Base-by-base conservation (phyloP, 106 monocot genomes). In the Xerophyta viscosa region DNA sequence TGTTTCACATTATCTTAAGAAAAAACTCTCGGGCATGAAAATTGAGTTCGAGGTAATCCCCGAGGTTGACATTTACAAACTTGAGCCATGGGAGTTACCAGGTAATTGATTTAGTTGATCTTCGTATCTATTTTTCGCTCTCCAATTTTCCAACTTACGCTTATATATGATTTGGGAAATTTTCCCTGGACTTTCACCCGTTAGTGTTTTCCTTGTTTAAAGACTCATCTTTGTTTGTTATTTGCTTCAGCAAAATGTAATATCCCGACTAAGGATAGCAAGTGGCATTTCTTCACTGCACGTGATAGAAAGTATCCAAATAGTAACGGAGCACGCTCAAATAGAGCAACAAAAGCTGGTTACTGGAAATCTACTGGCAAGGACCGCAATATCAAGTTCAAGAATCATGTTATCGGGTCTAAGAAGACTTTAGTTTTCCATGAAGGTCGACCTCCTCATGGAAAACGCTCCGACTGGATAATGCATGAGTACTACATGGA, bases 351-450 rank as follows among this genome's bases (percentile, higher is more conserved):
- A 11, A 51, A 54, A 48, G 78, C 73, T 13, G 91, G 91, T 6
- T 91, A 91, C 23, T 91, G 84, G 91, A 91, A 91, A 52, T 91
- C 91, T 2, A 91, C 84, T 14, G 80, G 91, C 17, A 85, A 81
- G 46, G 84, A 91, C 25, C 64, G 91, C 29, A 61, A 66, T 27
- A 74, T 91, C 33, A 77, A 52, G 37, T 33, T 27, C 9, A 56
- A 65, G 0, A 75, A 75, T 10, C 57, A 48, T 21, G 67, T 70
- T 31, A 72, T 91, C 46, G 84, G 91, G 57, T 85, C 81, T 15
- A 91, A 85, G 68, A 91, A 91, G 50, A 91, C 91, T 17, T 65
- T 85, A 63, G 91, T 91, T 52, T 91, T 91, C 31, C 85, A 91
- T 64, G 19, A 77, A 66, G 91, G 91, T 2, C 66, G 84, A 19